Conservation (phyloP, 345 rosid species). For the Mercurialis annua region DNA sequence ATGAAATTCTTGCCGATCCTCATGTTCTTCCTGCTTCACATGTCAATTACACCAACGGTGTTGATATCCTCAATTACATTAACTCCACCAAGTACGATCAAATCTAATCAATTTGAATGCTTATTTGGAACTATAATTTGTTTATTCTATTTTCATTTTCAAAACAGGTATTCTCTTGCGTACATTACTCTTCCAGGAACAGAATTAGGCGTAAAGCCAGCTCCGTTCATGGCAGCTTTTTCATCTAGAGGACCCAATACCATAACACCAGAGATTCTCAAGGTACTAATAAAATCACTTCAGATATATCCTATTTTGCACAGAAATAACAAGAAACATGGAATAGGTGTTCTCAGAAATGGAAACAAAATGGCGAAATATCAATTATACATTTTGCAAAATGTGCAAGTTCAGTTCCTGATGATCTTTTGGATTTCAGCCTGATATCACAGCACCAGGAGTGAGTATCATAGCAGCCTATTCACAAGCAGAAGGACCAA, state of each 20-base stretch:
- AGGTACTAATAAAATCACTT: conserved; percentile 12
- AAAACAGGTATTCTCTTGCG: conserved; percentile 22
- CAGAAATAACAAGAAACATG: too few species aligned
- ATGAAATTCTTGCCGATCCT: conserved; percentile 21
- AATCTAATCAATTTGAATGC: background rate
- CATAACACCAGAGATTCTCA: conserved; percentile 24
- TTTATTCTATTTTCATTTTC: background rate
- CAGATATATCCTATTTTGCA: background rate
- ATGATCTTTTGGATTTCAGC: conserved; percentile 12
- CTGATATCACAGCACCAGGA: conserved; percentile 35
- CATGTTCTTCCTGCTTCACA: conserved; percentile 23
- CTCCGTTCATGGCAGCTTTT: conserved; percentile 31
- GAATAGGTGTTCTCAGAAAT: too few species aligned
- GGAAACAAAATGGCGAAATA: too few species aligned
- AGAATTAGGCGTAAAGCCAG: conserved; percentile 13
- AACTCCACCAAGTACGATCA: conserved; percentile 27
- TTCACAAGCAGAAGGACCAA: conserved; percentile 27
- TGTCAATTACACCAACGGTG: conserved; percentile 20
- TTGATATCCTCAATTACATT: conserved; percentile 22
- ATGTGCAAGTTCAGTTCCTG: background rate
- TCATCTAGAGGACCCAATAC: conserved; percentile 31
- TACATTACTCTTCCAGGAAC: conserved; percentile 20
- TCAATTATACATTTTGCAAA: too few species aligned
- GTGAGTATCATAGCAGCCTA: conserved; percentile 30
- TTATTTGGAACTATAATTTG: background rate